These are phyloP conservation scores for Colletotrichum sp. DNA, from an alignment of 2,329 filamentous ascomycete genomes.

Conservation along the genomic window DNA sequence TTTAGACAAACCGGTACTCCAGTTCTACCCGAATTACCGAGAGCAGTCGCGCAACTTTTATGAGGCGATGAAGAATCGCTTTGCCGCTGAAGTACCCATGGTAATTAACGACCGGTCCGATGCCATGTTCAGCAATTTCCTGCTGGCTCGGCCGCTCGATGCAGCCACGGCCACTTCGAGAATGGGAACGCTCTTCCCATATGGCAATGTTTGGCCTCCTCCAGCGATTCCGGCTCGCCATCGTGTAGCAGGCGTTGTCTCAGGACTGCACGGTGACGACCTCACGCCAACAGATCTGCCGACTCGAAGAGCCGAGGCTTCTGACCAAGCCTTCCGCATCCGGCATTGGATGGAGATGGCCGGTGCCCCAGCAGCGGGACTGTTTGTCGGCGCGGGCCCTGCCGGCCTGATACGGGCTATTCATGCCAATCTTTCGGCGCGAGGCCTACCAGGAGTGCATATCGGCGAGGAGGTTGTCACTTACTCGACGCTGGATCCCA, in stretches of 20 bases:
- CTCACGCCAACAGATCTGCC: conserved; percentile 45
- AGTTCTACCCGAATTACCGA: conserved; percentile 45
- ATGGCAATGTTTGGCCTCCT: conserved; percentile 77
- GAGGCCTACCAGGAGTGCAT: conserved; percentile 44
- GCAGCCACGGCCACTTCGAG: conserved; percentile 38
- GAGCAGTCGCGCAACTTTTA: background rate
- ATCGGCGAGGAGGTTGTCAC: conserved; percentile 65
- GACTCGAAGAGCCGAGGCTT: conserved; percentile 61
- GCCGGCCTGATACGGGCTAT: conserved; percentile 24
- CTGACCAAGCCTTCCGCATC: conserved; percentile 74
- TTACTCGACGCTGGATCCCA: conserved; percentile 73
- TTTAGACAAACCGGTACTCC: conserved; percentile 74
- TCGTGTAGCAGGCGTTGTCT: conserved; percentile 48
- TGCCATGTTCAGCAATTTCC: conserved; percentile 69
- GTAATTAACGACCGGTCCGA: conserved; percentile 48
- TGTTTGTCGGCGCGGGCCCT: conserved; percentile 32
- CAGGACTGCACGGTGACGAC: conserved; percentile 26
- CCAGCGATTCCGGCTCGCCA: conserved; percentile 68
- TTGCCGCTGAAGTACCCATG: conserved; percentile 60
- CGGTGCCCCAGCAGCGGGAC: conserved; percentile 31
- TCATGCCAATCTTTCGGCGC: conserved; percentile 26
- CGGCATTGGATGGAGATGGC: conserved; percentile 77
- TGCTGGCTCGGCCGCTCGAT: conserved; percentile 62
- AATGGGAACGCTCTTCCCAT: conserved; percentile 40
- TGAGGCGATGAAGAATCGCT: conserved; percentile 28